A percentile compares a stretch with the other conserved stretches of the same genome.
These are phyloP conservation scores for Fusarium nematophilum DNA, from an alignment of 2,329 filamentous ascomycete species.

Conservation along the genomic window DNA sequence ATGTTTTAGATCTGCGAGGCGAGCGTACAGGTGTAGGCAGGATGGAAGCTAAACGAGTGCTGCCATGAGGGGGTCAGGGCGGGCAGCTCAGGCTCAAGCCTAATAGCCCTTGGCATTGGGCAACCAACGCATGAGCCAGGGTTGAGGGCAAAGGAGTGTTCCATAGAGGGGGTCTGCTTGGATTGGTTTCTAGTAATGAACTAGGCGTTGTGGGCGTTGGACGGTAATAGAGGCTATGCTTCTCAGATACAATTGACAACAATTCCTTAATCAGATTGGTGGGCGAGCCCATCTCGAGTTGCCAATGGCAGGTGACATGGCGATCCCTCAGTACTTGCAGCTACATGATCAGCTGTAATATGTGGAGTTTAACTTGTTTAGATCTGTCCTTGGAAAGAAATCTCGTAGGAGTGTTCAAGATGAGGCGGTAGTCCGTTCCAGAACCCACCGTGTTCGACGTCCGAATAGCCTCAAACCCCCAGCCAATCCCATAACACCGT, in stretches of 20 bases:
- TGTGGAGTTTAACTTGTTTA: no score
- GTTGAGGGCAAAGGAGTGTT: not conserved
- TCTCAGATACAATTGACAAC: not conserved
- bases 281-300: no score
- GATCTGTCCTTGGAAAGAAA: no score
- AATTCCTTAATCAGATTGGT: not conserved
- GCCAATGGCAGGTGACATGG: no score
- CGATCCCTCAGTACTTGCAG: no score
- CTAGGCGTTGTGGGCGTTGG: not conserved
- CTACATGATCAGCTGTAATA: no score
- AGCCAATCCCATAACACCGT: constrained; percentile 1
- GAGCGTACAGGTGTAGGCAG: not conserved
- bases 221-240: not conserved
- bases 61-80: not conserved
- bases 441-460: no score
- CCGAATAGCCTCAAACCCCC: constrained; percentile 4
- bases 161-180: not conserved
- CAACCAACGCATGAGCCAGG: no score
- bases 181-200: not conserved
- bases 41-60: not conserved
- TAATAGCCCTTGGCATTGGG: not conserved
- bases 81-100: not conserved
- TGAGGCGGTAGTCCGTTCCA: no score
- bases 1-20: constrained; percentile 9
- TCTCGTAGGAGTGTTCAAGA: no score